Base-by-base conservation (phyloP, 2,329 filamentous ascomycete genomes). In the Arthrobotrys sphaeroides region DNA sequence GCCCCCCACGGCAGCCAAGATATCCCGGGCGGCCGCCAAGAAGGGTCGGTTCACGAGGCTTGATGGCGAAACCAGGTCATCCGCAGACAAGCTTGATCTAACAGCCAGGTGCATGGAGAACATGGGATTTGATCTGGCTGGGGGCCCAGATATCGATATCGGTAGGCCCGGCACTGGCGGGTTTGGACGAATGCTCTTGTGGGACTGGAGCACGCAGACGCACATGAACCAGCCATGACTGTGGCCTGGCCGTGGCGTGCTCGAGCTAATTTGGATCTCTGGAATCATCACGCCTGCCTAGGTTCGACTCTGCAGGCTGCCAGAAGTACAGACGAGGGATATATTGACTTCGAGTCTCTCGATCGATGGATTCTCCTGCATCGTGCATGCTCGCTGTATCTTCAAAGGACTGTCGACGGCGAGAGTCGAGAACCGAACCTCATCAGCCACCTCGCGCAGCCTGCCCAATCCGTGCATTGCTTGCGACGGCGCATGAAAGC, bases 401-500 rank as follows among this genome's bases (percentile, higher is more conserved):
- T n/a, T n/a, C n/a, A n/a, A n/a, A n/a, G n/a, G n/a, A n/a, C n/a
- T n/a, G n/a, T n/a, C 40, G 13, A 45, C 18, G 13, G 40, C 18
- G 28, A 33, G 5, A 10, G 28, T 10, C 5, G 10, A 5, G 28
- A 5, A 33, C 5, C 10, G 28, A 45, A n/a, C 13, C 40, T 6
- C 43, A 31, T 42, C 36, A 38, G 22, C 42, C 57, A 43, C 64
- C 69, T 73, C 69, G 31, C 10, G 33, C 61, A 55, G 59, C 61
- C 69, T 73, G 53, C 69, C 69, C 18, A 31, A 67, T 73, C 60
- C 26, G 69, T 67, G 20, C 13, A n/a, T 42, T 33, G 36, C 31
- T 65, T 40, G 68, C 47, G 68, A 57, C 42, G 49, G 57, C 43
- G 62, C 62, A 57, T 51, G 45, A 31, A 53, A 28, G 22, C 40